Percentiles rank a stretch among this genome's conserved stretches.
Evolutionary conservation across 2,329 filamentous ascomycete species (phyloP).

Genomic region (Aspergillus udagawae): DNA sequence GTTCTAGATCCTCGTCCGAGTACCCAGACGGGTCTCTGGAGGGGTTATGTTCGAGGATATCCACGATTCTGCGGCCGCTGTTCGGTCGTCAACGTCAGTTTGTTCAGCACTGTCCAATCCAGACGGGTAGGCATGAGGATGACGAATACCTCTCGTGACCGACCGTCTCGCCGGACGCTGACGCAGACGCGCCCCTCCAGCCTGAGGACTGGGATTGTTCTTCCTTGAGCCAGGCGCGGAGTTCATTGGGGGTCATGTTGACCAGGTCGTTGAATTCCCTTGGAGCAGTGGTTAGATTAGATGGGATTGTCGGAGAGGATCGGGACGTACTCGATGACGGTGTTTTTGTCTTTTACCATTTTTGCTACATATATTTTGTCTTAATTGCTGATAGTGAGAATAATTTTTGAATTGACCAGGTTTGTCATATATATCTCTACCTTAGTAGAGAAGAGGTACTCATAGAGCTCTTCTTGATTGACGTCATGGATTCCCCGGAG

Average conservation of each 20-base stretch:
- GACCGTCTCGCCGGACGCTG: slow-evolving; percentile 57
- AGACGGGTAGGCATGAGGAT: no score
- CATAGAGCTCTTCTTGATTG: not conserved
- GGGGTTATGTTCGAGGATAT: slow-evolving; percentile 60
- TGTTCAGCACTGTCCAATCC: no score
- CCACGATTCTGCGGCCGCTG: slow-evolving; percentile 58
- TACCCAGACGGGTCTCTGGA: slow-evolving; percentile 55
- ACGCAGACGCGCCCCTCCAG: slow-evolving; percentile 57
- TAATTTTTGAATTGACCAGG: not conserved
- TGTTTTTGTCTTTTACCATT: slow-evolving; percentile 52
- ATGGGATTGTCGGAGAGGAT: not conserved
- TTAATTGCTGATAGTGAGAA: not conserved
- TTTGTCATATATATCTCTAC: not conserved
- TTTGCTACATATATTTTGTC: slow-evolving; percentile 13
- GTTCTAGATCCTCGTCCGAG: slow-evolving; percentile 53
- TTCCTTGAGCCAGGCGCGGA: slow-evolving; percentile 59
- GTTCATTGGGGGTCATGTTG: slow-evolving; percentile 61
- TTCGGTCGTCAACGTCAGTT: no score
- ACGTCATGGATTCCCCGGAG: not conserved
- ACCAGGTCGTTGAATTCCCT: slow-evolving; percentile 64
- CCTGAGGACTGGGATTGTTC: slow-evolving; percentile 57
- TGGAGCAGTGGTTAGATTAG: slow-evolving; percentile 16
- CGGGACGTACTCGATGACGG: slow-evolving; percentile 44
- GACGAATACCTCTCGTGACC: slow-evolving; percentile 53
- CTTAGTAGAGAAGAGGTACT: not conserved